Evolutionary conservation across 202 grass and related monocot species (phyloP).

Genomic region (Panicum hallii): DNA sequence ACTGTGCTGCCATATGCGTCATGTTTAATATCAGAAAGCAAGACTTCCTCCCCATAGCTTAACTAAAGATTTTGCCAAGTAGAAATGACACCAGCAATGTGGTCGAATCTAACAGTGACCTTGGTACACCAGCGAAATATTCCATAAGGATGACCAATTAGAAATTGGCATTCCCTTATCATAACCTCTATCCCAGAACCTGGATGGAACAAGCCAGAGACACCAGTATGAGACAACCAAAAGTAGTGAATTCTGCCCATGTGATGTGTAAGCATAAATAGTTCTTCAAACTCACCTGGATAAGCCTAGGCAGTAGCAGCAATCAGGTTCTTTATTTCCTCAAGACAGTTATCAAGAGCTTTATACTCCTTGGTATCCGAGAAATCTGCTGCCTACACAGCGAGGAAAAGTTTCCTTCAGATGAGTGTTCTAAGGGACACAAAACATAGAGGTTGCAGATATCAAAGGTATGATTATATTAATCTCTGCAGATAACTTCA

Average conservation of each 20-base stretch:
- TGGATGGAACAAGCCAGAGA: not conserved
- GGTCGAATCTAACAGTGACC: not conserved
- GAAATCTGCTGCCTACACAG: slow-evolving; percentile 71
- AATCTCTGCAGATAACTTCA: not conserved
- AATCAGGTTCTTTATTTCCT: slow-evolving; percentile 61
- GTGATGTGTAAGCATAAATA: not conserved
- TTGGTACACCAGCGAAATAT: not conserved
- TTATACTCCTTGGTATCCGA: slow-evolving; percentile 58
- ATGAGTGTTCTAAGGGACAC: slow-evolving; percentile 26
- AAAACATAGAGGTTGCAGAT: not conserved
- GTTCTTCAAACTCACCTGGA: slow-evolving; percentile 2
- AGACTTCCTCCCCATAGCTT: not conserved
- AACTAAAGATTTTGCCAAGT: not conserved
- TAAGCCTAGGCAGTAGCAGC: slow-evolving; percentile 48
- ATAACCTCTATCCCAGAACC: not conserved
- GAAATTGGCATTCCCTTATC: not conserved
- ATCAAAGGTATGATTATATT: not conserved
- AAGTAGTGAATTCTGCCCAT: not conserved
- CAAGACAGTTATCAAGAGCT: slow-evolving; percentile 62
- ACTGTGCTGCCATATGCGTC: not conserved
- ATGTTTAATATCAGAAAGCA: not conserved
- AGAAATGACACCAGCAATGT: not conserved
- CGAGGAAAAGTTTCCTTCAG: slow-evolving; percentile 7
- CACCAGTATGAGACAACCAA: not conserved
- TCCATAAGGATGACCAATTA: not conserved